Conservation (phyloP, 164 flowering plant genomes). For the Vitis amurensis region DNA sequence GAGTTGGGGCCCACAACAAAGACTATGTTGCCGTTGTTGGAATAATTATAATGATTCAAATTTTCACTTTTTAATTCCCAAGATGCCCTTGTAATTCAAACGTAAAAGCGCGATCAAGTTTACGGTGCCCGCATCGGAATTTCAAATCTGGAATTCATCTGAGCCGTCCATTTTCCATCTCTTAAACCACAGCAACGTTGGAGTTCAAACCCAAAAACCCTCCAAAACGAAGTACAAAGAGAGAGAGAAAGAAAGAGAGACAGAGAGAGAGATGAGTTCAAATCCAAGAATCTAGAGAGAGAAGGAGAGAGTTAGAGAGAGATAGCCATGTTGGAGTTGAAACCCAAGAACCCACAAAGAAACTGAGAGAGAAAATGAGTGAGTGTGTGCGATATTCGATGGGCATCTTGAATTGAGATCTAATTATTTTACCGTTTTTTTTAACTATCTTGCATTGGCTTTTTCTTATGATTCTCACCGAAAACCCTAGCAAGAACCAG, state of each 20-base stretch:
- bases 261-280: constrained; percentile 6
- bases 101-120: constrained; percentile 28
- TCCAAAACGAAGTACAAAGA: background rate
- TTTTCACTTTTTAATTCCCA: constrained; percentile 9
- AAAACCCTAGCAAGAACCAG: constrained; percentile 19
- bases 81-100: constrained; percentile 34
- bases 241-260: constrained; percentile 1
- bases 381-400: too few relatives aligned
- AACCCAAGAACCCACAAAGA: constrained; percentile 2
- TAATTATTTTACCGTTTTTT: background rate
- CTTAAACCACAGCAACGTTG: background rate
- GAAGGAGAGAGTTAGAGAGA: constrained; percentile 9
- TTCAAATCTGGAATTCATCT: constrained; percentile 23
- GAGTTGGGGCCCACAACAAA: background rate
- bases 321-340: background rate
- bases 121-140: background rate
- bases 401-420: background rate
- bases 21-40: constrained; percentile 14
- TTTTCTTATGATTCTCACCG: background rate
- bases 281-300: background rate
- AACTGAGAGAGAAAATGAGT: background rate
- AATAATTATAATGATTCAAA: constrained; percentile 1
- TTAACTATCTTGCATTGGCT: background rate
- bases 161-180: constrained; percentile 31
- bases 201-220: constrained; percentile 3